Conservation (phyloP, 192 early-diverging fungal genomes). For the Umbelopsis vinacea region DNA sequence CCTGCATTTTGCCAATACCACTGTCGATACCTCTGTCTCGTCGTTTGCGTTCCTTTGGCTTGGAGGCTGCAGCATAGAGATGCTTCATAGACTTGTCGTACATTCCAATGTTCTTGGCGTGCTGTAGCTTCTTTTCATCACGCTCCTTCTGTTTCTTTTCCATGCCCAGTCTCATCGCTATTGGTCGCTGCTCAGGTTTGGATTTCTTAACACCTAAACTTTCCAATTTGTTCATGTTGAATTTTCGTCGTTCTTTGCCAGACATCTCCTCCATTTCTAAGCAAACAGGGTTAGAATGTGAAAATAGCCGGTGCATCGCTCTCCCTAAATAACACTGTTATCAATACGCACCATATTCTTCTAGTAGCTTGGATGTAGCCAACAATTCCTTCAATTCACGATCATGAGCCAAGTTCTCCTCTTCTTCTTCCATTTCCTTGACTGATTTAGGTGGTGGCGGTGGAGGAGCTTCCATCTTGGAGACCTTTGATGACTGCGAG, state of each 20-base stretch:
- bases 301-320: not conserved
- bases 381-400: slow-evolving; percentile 44
- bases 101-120: slow-evolving; percentile 49
- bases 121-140: slow-evolving; percentile 37
- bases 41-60: slow-evolving; percentile 26
- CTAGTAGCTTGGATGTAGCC: slow-evolving; percentile 43
- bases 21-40: slow-evolving; percentile 44
- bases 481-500: slow-evolving; percentile 36
- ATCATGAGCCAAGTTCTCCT: slow-evolving; percentile 42
- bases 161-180: slow-evolving; percentile 41
- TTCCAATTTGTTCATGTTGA: slow-evolving; percentile 38
- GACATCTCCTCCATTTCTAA: slow-evolving; percentile 48
- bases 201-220: slow-evolving; percentile 43
- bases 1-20: slow-evolving; percentile 48
- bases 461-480: slow-evolving; percentile 26
- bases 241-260: slow-evolving; percentile 45
- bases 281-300: slow-evolving; percentile 5
- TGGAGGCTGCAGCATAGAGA: slow-evolving; percentile 35
- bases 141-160: slow-evolving; percentile 37
- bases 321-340: not conserved
- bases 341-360: slow-evolving; percentile 44
- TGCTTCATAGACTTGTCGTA: slow-evolving; percentile 49
- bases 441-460: not conserved
- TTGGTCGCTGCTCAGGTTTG: slow-evolving; percentile 33
- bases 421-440: slow-evolving; percentile 44